Base-by-base conservation (phyloP, 2,329 filamentous ascomycete genomes). In the Alternaria incomplexa region DNA sequence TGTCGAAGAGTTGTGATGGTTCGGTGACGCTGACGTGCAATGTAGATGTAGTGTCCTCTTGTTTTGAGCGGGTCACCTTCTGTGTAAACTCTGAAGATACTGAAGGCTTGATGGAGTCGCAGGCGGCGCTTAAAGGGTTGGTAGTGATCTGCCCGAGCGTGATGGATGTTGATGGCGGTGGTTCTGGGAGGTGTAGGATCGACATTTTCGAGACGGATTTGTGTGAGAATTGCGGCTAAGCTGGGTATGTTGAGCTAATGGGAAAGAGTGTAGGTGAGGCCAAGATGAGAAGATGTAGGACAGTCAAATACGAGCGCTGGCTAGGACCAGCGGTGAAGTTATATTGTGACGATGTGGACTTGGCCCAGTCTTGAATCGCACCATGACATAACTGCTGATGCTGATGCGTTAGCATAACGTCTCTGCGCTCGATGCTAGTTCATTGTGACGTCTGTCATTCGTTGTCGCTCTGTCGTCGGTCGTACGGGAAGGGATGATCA, bases 121-220 rank as follows among this genome's bases (percentile, higher is more conserved):
- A 65, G 6, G 61, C 50, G 2, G 67, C 46, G 22, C 67, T 47
- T 5, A 76, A 56, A 10, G 73, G 75, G 28, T 75, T 64, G 45
- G 64, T 66, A 48, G 77, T 62, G 40, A 78, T 62, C 58, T 78
- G 75, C n/a, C 75, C 74, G 2, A 77, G 62, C 6, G 61, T 54
- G 22, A 78, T 52, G 6, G 69, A 62, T 36, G 53, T 62, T 13
- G 71, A 58, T 13, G 74, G 59, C 11, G 74, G 67, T 45, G 74
- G 72, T 9, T 64, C 53, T 22, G 75, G 76, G 5, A 78, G 67
- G 11, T 69, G 45, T 12, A 72, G 55, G 22, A 56, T 58, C 53
- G 69, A 64, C 74, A 76, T 77, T 45, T 15, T 59, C 58, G n/a
- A 8, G 2, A 10, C 6, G 10, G 25, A 32, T 26, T 10, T 6